Evolutionary conservation across 2,329 filamentous ascomycete genomes (phyloP), one percentile per base, ranked within the genome.

Genomic region (Apiospora malaysiana): DNA sequence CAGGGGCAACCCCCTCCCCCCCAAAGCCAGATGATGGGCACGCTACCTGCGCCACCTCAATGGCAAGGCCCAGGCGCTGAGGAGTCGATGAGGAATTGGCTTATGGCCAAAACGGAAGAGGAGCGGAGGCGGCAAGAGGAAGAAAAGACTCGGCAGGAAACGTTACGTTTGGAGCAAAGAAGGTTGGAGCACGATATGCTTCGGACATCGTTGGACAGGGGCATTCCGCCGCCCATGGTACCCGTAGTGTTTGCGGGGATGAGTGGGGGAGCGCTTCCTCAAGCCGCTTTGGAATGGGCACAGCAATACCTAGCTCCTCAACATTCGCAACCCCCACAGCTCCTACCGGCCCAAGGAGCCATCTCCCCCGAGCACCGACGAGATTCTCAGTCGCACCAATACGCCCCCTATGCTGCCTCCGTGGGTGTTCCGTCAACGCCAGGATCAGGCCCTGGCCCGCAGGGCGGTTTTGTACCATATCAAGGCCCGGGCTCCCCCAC

Each of bases 211-310:
- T 80, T 94, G 69, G 85, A 87, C 69, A 89, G 90, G 47, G 92
- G 92, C 14, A 89, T 95, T 68, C 92, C 93, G 12, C 92, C 92
- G 16, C 87, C 91, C 46, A 89, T 94, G 86, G 87, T 94, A 37
- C 93, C 93, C 8, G 83, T 94, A 71, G 90, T 95, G 32, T 94
- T 95, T 80, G 89, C 91, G 16, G 91, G 91, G 59, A 91, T 94
- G 85, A 88, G 88, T 65, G 91, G 90, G 49, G 90, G 89, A 46
- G 84, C 85, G 70, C 80, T 92, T 40, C 85, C 90, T 25, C 89
- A 88, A 73, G 85, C 87, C 43, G 88, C 89, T 4, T 75, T 93
- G 69, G 92, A 94, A 78, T 91, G 88, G 87, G 88, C 89, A 16
- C 91, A 93, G 77, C 90, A 93, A 76, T 90, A 85, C 91, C 79